A percentile compares a stretch with the other conserved stretches of the same genome.
Conservation (phyloP, 345 rosid genomes). For the Eucalyptus tenuipes region DNA sequence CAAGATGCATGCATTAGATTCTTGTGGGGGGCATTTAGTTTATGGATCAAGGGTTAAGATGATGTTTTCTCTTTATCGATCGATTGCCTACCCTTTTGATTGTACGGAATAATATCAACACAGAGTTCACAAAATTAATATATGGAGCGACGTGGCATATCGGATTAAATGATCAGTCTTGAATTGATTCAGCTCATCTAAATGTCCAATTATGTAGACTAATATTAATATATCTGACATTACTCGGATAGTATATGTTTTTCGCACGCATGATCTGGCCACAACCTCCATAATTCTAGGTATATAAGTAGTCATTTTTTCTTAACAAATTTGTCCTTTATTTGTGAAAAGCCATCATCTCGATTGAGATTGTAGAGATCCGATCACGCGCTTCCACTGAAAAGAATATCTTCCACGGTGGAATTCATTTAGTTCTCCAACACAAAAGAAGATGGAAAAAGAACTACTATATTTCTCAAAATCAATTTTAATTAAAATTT, state of each 20-base stretch:
- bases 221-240: neutral
- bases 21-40: neutral
- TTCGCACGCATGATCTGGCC: neutral
- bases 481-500: neutral
- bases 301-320: neutral
- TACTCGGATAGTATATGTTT: neutral
- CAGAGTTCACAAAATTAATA: neutral
- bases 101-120: neutral
- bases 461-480: neutral
- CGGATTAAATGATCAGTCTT: fast-evolving
- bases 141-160: neutral
- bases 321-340: neutral
- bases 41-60: neutral
- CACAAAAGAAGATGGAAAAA: neutral
- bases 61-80: neutral
- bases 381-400: neutral
- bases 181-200: neutral
- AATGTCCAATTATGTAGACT: neutral
- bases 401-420: neutral
- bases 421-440: neutral
- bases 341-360: neutral
- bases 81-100: neutral
- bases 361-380: neutral
- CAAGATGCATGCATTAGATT: neutral
- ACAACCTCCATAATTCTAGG: neutral